Percentiles rank a stretch among this genome's conserved stretches.
phyloP scores from a whole-genome alignment of 2,329 filamentous ascomycete species.

The Ceratocystiopsis minuta region DNA sequence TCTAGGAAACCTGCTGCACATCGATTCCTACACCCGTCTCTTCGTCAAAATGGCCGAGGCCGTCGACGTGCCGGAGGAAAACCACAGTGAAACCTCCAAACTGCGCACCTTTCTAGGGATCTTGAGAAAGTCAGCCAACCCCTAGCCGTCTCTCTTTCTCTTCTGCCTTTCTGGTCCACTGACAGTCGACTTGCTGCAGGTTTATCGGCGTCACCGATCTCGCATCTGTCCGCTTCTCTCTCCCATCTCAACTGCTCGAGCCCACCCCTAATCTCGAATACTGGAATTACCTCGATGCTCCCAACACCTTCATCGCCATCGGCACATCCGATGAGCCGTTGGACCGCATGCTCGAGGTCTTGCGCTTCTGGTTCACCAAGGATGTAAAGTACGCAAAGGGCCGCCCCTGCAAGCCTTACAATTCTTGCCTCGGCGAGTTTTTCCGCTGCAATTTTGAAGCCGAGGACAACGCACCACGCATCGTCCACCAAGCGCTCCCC shows the following conservation, averaged over 20 bases:
- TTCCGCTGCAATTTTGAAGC: conserved; percentile 97
- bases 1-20: too few species aligned
- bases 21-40: not conserved
- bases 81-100: conserved; percentile 66
- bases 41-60: conserved; percentile 10
- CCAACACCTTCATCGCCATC: conserved; percentile 67
- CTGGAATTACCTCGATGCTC: conserved; percentile 94
- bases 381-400: conserved; percentile 98
- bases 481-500: conserved; percentile 29
- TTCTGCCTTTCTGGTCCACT: too few species aligned
- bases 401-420: conserved; percentile 97
- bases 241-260: conserved; percentile 88
- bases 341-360: conserved; percentile 83
- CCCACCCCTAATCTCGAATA: conserved; percentile 96
- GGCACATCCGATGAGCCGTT: conserved; percentile 83
- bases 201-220: conserved; percentile 96
- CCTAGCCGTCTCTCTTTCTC: not conserved
- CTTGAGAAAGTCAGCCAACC: conserved; percentile 49
- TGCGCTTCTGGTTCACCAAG: conserved; percentile 98
- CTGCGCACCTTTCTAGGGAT: conserved; percentile 77
- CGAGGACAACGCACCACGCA: conserved; percentile 54
- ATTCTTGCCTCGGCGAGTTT: conserved; percentile 91
- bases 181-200: conserved; percentile 25
- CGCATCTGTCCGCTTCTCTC: conserved; percentile 84
- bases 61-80: conserved; percentile 22